Conservation (phyloP, 805 yeast species). For the Candida tallmaniae region DNA sequence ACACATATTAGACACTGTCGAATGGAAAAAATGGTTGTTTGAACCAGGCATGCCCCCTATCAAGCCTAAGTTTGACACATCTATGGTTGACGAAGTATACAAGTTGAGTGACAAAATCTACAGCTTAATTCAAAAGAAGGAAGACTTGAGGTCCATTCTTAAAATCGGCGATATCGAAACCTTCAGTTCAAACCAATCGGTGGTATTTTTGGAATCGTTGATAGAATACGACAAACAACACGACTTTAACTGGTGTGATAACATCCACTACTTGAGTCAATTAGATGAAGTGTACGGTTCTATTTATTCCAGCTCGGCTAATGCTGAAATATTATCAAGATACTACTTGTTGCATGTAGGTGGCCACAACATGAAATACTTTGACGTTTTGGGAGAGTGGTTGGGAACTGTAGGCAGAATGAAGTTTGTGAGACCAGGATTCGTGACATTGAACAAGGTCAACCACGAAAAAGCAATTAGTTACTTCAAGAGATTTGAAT, state of each 20-base stretch:
- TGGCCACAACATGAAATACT: slow-evolving; percentile 43
- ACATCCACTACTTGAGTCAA: slow-evolving; percentile 26
- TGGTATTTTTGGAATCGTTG: slow-evolving; percentile 71
- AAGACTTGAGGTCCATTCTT: slow-evolving; percentile 30
- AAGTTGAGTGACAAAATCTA: slow-evolving; percentile 65
- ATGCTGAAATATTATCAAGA: slow-evolving; percentile 79
- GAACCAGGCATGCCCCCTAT: slow-evolving; percentile 83
- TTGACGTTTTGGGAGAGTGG: slow-evolving; percentile 68
- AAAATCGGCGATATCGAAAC: slow-evolving; percentile 44
- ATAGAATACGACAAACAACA: slow-evolving; percentile 42
- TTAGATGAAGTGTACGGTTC: slow-evolving; percentile 31
- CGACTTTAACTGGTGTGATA: slow-evolving; percentile 35
- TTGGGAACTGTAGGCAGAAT: slow-evolving; percentile 89
- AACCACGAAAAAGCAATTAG: slow-evolving; percentile 60
- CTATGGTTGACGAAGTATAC: slow-evolving; percentile 70
- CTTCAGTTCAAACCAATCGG: slow-evolving; percentile 72
- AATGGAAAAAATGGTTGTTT: slow-evolving; percentile 83
- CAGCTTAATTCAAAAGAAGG: slow-evolving; percentile 20
- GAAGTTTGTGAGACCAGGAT: slow-evolving; percentile 92
- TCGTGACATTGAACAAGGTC: slow-evolving; percentile 57
- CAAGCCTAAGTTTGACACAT: slow-evolving; percentile 74
- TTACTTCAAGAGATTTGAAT: slow-evolving; percentile 58
- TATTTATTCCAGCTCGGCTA: slow-evolving; percentile 48
- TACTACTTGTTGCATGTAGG: slow-evolving; percentile 66
- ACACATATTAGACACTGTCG: slow-evolving; percentile 58